A percentile compares a stretch with the other conserved stretches of the same genome.
Evolutionary conservation across 352 stramenopile genomes (phyloP).

Genomic region (Pythium pyrilobum): DNA sequence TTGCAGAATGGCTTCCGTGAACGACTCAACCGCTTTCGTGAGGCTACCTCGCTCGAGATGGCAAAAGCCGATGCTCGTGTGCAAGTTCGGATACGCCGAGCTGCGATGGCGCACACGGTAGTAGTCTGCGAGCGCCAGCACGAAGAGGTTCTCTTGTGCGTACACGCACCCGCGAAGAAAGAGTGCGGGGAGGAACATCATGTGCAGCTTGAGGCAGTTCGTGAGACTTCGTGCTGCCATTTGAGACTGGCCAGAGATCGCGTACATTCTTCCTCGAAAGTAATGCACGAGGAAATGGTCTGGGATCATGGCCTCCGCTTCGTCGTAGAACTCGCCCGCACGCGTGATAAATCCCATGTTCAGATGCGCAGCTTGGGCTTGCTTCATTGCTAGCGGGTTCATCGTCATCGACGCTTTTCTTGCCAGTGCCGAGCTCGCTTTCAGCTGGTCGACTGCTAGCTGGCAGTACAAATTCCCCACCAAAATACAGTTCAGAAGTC

Average conservation of each 20-base stretch:
- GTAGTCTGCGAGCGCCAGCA: conserved; percentile 48
- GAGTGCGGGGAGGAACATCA: conserved; percentile 41
- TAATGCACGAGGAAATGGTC: conserved; percentile 43
- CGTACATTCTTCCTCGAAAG: conserved; percentile 38
- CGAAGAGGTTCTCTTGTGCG: conserved; percentile 39
- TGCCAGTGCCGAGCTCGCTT: conserved; percentile 17
- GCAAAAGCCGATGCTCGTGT: conserved; percentile 51
- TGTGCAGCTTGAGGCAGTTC: conserved; percentile 26
- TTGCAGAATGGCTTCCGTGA: conserved; percentile 37
- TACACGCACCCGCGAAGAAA: conserved; percentile 55
- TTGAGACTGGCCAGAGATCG: conserved; percentile 29
- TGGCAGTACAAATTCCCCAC: conserved; percentile 61
- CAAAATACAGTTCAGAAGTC: conserved; percentile 32
- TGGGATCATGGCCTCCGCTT: conserved; percentile 22
- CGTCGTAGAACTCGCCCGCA: conserved; percentile 29
- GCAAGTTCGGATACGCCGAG: conserved; percentile 35
- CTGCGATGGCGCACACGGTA: conserved; percentile 42
- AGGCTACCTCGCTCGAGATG: conserved; percentile 38
- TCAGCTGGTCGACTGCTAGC: conserved; percentile 40
- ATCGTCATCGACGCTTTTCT: conserved; percentile 22
- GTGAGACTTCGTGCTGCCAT: conserved; percentile 26
- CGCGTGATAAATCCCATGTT: conserved; percentile 27
- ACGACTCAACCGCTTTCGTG: conserved; percentile 33
- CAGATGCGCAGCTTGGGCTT: conserved; percentile 22
- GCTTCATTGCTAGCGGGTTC: conserved; percentile 19